Evolutionary conservation across 192 early-diverging fungal species (phyloP).

Genomic region (Funneliformis geosporum): DNA sequence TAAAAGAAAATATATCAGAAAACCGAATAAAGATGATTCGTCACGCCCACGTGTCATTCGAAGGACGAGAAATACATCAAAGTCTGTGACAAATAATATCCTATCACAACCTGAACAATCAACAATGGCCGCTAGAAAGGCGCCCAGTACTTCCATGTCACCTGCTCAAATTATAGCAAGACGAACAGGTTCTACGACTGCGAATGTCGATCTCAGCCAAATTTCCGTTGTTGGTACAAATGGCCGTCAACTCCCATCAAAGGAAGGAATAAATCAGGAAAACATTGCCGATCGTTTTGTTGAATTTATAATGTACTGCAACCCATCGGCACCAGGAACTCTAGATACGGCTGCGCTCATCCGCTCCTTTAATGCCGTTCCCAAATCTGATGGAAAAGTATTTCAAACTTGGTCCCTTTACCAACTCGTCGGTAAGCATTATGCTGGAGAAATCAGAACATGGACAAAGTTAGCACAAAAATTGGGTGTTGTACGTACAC

Average conservation of each 20-base stretch:
- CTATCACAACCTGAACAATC: too few relatives aligned
- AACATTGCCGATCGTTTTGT: constrained; percentile 28
- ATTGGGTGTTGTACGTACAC: constrained; percentile 27
- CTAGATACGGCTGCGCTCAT: not conserved
- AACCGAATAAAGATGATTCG: too few relatives aligned
- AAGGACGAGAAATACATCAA: too few relatives aligned
- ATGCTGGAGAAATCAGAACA: constrained; percentile 26
- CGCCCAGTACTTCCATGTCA: too few relatives aligned
- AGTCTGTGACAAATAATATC: too few relatives aligned
- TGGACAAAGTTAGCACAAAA: constrained; percentile 32
- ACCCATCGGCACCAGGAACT: constrained; percentile 10
- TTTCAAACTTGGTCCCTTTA: constrained; percentile 28
- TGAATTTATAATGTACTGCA: constrained; percentile 30
- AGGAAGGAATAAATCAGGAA: constrained; percentile 3
- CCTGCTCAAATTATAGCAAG: too few relatives aligned
- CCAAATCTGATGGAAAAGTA: constrained; percentile 30
- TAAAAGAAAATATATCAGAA: too few relatives aligned
- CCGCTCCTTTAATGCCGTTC: constrained; percentile 17
- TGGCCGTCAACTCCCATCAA: not conserved
- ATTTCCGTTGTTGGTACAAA: too few relatives aligned
- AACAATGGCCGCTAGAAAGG: too few relatives aligned
- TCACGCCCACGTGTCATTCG: too few relatives aligned
- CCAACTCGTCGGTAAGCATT: constrained; percentile 28
- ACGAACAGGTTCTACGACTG: not conserved
- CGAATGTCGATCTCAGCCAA: not conserved